A percentile compares a stretch with the other conserved stretches of the same genome.
Conservation (phyloP, 202 grass and related monocot genomes). For the Carex sylvatica region DNA sequence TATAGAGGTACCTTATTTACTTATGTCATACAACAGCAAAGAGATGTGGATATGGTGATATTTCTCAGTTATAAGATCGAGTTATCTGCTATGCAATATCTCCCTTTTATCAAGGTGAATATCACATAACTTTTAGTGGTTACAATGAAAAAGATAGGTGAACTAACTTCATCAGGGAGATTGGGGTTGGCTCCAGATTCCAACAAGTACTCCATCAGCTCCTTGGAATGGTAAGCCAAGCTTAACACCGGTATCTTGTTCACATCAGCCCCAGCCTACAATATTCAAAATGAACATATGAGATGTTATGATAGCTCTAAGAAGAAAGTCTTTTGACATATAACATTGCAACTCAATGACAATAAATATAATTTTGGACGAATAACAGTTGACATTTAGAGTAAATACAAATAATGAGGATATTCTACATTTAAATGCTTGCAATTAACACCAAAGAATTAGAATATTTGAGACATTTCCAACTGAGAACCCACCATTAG, state of each 20-base stretch:
- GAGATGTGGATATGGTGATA: neutral
- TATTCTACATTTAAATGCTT: neutral
- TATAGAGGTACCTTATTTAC: too few relatives aligned
- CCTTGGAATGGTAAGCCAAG: slow-evolving; percentile 29
- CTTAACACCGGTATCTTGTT: slow-evolving; percentile 26
- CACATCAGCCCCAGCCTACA: slow-evolving; percentile 53
- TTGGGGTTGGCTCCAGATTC: slow-evolving; percentile 54
- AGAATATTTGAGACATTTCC: neutral
- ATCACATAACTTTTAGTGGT: too few relatives aligned
- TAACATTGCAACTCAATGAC: neutral
- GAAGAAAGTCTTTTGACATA: neutral
- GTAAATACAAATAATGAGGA: neutral
- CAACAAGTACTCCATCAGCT: slow-evolving; percentile 35
- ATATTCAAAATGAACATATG: neutral
- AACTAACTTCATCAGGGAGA: slow-evolving; percentile 30
- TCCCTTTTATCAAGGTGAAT: neutral
- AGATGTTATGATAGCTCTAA: neutral
- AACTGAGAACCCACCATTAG: neutral
- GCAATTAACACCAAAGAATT: neutral
- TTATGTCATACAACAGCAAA: too few relatives aligned
- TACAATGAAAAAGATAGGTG: too few relatives aligned
- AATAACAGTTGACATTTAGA: neutral
- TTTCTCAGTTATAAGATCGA: neutral
- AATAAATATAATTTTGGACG: neutral
- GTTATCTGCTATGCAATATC: neutral